Percentiles rank a stretch among this genome's conserved stretches.
Conservation (phyloP, 495 filamentous ascomycete genomes). For the Parathielavia appendiculata region DNA sequence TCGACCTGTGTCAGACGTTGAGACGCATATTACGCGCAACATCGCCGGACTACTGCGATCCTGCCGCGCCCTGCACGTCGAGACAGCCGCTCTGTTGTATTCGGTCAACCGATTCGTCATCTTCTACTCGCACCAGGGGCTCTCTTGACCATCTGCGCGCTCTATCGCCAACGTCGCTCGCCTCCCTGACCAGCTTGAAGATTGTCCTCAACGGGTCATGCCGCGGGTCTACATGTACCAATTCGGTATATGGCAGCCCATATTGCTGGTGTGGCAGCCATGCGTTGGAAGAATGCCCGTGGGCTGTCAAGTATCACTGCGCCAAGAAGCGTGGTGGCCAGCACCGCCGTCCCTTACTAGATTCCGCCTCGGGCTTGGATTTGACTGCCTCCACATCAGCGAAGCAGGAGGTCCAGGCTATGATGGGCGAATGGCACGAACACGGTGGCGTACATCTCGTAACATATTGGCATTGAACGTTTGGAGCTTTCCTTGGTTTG, state of each 20-base stretch:
- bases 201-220: neutral
- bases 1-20: neutral
- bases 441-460: slow-evolving; percentile 3
- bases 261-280: neutral
- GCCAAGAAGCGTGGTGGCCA: neutral
- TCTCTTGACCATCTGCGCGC: neutral
- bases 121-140: neutral
- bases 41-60: neutral
- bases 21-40: slow-evolving; percentile 4
- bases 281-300: neutral
- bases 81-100: neutral
- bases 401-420: no score
- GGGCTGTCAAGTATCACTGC: neutral
- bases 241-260: no score
- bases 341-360: no score
- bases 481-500: slow-evolving; percentile 6
- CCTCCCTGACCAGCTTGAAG: neutral
- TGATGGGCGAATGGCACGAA: no score
- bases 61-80: neutral
- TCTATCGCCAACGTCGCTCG: neutral
- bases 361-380: no score
- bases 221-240: no score
- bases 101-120: neutral
- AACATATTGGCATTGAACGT: slow-evolving; percentile 1
- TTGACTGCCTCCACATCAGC: no score